phyloP scores from a whole-genome alignment of 352 stramenopile species.

The Pythium vanterpoolii region DNA sequence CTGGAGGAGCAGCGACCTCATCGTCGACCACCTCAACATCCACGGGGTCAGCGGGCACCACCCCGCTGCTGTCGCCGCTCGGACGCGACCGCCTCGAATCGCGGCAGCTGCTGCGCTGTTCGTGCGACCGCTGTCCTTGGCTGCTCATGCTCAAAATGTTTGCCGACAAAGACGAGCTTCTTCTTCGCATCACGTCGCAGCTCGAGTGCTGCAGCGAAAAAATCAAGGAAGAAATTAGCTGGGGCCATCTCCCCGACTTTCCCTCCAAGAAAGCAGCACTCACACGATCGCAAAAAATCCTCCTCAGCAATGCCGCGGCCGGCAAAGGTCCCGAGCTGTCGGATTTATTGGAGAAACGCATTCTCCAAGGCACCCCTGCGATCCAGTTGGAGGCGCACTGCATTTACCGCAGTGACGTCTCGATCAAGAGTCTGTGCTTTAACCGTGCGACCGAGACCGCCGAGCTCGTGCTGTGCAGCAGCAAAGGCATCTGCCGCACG shows the following conservation, averaged over 20 bases:
- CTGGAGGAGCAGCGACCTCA: not conserved
- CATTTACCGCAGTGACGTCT: constrained; percentile 78
- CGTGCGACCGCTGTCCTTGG: constrained; percentile 71
- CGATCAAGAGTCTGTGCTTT: constrained; percentile 83
- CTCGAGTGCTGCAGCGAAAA: constrained; percentile 73
- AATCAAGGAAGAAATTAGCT: constrained; percentile 69
- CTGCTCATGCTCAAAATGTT: constrained; percentile 70
- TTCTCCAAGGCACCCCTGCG: constrained; percentile 29
- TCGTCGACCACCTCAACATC: not conserved
- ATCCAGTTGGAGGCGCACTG: constrained; percentile 46
- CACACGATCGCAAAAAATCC: constrained; percentile 63
- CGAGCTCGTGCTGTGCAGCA: constrained; percentile 74
- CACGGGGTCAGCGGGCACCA: constrained; percentile 9
- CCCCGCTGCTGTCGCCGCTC: constrained; percentile 20
- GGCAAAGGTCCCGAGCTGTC: constrained; percentile 45
- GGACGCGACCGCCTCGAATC: constrained; percentile 25
- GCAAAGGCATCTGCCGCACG: constrained; percentile 69
- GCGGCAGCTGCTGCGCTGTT: constrained; percentile 60
- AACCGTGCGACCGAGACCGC: constrained; percentile 50
- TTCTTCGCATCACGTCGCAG: constrained; percentile 65
- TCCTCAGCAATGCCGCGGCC: constrained; percentile 39
- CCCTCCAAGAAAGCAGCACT: constrained; percentile 54
- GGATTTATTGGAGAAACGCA: constrained; percentile 59
- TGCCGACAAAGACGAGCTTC: constrained; percentile 61
- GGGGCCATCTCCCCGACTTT: constrained; percentile 65